Conservation (phyloP, 257 asterid genomes). For the Capsicum chinense region DNA sequence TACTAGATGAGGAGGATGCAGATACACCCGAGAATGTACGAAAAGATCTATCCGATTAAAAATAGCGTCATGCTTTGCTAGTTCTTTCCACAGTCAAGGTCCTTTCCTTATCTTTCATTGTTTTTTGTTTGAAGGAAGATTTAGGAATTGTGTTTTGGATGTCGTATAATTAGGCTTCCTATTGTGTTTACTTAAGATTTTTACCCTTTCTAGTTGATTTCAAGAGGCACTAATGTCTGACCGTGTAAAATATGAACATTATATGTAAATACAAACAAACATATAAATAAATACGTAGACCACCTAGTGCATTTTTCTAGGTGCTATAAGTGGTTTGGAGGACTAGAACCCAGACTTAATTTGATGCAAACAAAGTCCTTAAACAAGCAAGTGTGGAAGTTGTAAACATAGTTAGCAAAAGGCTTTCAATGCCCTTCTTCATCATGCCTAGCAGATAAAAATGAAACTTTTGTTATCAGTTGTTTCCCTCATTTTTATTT, state of each 20-base stretch:
- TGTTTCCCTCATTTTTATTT: neutral
- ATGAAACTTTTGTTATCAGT: neutral
- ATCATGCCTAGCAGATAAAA: neutral
- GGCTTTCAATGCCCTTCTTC: neutral
- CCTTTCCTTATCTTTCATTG: neutral
- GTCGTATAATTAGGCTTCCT: neutral
- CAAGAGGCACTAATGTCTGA: neutral
- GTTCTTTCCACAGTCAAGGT: conserved; percentile 81
- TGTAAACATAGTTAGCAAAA: neutral
- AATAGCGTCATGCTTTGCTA: conserved; percentile 82
- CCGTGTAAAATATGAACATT: conserved; percentile 9
- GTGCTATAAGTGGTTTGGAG: neutral
- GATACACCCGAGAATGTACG: conserved; percentile 48
- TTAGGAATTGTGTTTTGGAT: neutral
- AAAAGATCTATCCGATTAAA: conserved; percentile 88
- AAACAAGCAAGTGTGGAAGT: neutral
- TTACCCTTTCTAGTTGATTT: neutral
- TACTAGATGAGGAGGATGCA: conserved; percentile 58
- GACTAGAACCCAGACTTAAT: neutral
- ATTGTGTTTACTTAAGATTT: neutral
- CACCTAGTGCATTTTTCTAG: neutral
- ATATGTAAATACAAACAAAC: neutral
- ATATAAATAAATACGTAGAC: neutral
- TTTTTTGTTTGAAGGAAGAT: neutral
- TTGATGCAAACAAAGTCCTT: neutral